Conservation (phyloP, 23 red algal genomes). For the Chondrus crispus region DNA sequence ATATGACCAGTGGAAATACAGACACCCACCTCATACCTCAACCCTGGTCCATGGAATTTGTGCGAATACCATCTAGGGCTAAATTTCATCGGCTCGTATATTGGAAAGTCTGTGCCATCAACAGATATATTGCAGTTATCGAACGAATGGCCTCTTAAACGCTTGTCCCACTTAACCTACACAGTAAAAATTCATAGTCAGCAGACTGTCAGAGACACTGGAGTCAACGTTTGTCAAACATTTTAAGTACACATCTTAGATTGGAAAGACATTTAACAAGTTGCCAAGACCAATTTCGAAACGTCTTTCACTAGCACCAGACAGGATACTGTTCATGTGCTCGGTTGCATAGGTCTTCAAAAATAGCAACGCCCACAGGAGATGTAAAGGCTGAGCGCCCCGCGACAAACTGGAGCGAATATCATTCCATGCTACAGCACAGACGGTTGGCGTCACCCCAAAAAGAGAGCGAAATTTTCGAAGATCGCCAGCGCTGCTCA, state of each 20-base stretch:
- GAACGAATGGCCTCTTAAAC: not conserved
- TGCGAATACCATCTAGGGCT: not conserved
- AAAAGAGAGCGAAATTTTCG: not conserved
- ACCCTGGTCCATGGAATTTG: not conserved
- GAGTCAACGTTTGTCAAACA: not conserved
- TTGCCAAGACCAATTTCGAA: not conserved
- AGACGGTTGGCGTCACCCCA: not conserved
- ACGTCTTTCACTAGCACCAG: not conserved
- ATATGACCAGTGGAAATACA: not conserved
- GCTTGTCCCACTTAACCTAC: not conserved
- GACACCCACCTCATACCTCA: not conserved
- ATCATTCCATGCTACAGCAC: not conserved
- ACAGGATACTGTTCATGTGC: not conserved
- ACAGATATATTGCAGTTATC: not conserved
- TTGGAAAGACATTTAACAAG: not conserved
- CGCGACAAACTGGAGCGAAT: not conserved
- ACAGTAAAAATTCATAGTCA: too few species aligned
- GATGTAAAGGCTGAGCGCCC: not conserved
- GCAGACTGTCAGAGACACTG: not conserved
- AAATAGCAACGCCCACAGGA: not conserved
- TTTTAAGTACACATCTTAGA: not conserved
- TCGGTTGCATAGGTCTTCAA: not conserved
- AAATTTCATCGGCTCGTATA: not conserved
- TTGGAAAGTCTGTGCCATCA: not conserved
- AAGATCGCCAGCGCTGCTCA: too few species aligned